Evolutionary conservation across 2,329 filamentous ascomycete genomes (phyloP).

Genomic region (Colletotrichum euphorbiae): DNA sequence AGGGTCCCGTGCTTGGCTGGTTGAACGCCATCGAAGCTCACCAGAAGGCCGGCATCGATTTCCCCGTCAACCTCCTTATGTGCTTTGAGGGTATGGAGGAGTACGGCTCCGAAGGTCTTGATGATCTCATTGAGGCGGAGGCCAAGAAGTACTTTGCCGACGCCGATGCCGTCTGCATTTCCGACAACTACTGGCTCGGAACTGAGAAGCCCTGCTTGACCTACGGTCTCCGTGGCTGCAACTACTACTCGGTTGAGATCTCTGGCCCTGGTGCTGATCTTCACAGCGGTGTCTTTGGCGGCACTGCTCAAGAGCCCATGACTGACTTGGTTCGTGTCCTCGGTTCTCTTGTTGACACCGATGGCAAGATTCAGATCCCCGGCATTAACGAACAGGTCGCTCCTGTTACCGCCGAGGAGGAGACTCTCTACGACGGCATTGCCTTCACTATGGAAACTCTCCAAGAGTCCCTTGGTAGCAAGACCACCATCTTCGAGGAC

Average conservation of each 20-base stretch:
- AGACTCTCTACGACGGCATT: conserved; percentile 87
- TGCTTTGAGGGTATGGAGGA: conserved; percentile 99
- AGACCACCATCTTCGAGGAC: conserved; percentile 86
- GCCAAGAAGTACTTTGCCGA: conserved; percentile 96
- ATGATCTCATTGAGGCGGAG: conserved; percentile 92
- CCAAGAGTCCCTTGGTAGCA: conserved; percentile 89
- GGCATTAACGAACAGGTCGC: conserved; percentile 95
- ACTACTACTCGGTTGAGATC: conserved; percentile 95
- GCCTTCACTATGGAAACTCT: conserved; percentile 97
- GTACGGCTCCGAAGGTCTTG: conserved; percentile 95
- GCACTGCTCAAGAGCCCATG: conserved; percentile 98
- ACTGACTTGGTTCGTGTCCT: conserved; percentile 90
- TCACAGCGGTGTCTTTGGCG: conserved; percentile 97
- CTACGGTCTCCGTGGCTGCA: conserved; percentile 96
- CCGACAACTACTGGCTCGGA: conserved; percentile 99
- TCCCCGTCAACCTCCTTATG: conserved; percentile 98
- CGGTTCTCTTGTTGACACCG: conserved; percentile 84
- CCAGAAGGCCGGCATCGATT: conserved; percentile 91
- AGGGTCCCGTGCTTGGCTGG: conserved; percentile 97
- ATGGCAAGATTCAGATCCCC: conserved; percentile 95
- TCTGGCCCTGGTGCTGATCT: conserved; percentile 93
- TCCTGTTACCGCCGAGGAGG: conserved; percentile 86
- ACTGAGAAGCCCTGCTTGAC: conserved; percentile 98
- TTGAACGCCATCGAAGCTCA: conserved; percentile 98
- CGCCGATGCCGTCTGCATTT: conserved; percentile 96